Conservation (phyloP, 176 grass and related monocot genomes). For the Paspalum vaginatum region DNA sequence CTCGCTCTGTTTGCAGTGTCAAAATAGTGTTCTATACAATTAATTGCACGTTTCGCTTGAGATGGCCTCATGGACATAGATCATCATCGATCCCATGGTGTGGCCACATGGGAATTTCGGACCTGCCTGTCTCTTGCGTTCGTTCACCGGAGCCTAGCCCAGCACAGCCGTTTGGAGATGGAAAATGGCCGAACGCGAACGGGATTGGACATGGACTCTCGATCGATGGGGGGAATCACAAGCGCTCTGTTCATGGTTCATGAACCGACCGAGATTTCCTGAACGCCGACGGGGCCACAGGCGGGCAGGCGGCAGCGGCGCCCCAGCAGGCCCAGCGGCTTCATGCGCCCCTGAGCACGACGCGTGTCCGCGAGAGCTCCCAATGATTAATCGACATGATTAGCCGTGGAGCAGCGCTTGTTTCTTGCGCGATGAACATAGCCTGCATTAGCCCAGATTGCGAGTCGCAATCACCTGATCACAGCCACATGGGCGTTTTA, state of each 20-base stretch:
- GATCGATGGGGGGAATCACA: too few species aligned
- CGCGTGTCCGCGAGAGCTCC: constrained; percentile 17
- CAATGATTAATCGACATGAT: constrained; percentile 25
- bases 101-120: too few species aligned
- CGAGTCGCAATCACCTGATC: constrained; percentile 28
- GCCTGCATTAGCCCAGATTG: not conserved
- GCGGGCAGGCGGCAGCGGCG: not conserved
- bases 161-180: too few species aligned
- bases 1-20: too few species aligned
- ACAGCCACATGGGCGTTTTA: constrained; percentile 32
- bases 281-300: constrained; percentile 32
- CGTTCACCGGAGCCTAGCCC: too few species aligned
- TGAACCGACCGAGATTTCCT: constrained; percentile 26
- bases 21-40: too few species aligned
- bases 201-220: too few species aligned
- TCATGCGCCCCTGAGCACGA: not conserved
- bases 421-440: not conserved
- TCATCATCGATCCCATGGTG: too few species aligned
- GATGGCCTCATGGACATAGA: too few species aligned
- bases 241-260: not conserved
- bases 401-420: constrained; percentile 7
- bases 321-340: not conserved
- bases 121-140: too few species aligned
- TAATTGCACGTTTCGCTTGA: too few species aligned
- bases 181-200: too few species aligned